Conservation (phyloP, 768 basidiomycete species). For the Kockovaella imperatae region DNA sequence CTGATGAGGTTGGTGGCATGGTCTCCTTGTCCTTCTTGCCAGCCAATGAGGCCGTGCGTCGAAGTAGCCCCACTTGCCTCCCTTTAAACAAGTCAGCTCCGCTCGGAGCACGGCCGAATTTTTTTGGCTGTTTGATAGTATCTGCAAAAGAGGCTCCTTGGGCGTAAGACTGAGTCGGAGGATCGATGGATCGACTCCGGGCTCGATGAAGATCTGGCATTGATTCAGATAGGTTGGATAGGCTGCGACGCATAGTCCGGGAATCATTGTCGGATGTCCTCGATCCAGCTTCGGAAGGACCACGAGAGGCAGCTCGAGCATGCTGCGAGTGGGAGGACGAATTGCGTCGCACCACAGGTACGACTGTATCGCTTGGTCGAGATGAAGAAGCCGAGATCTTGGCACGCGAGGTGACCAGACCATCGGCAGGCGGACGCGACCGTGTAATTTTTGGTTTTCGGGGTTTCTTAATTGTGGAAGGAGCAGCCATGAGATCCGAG, state of each 20-base stretch:
- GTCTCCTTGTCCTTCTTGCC: constrained; percentile 4
- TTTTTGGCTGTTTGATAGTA: constrained; percentile 3
- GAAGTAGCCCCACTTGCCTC: constrained; percentile 34
- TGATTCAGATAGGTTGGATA: too few species aligned
- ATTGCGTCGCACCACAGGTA: too few species aligned
- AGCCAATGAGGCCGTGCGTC: constrained; percentile 26
- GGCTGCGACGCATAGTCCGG: too few species aligned
- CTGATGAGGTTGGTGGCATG: constrained; percentile 3
- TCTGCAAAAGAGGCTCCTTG: neutral
- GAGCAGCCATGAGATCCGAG: constrained; percentile 5
- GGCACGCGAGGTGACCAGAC: constrained; percentile 1
- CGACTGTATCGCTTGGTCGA: too few species aligned
- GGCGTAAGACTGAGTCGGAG: neutral
- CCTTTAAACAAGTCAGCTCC: constrained; percentile 39
- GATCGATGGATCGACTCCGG: constrained; percentile 11
- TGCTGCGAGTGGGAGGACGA: too few species aligned
- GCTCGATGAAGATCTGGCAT: constrained; percentile 4
- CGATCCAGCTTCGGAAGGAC: constrained; percentile 7
- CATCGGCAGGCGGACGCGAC: constrained; percentile 13
- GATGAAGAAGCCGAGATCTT: too few species aligned
- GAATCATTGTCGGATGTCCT: too few species aligned
- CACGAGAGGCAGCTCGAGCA: too few species aligned
- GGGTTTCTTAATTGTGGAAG: constrained; percentile 19
- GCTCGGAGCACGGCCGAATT: constrained; percentile 22
- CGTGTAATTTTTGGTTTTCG: constrained; percentile 32